phyloP scores from a whole-genome alignment of 1,284 basidiomycete species.

The Prillingera fragicola region DNA sequence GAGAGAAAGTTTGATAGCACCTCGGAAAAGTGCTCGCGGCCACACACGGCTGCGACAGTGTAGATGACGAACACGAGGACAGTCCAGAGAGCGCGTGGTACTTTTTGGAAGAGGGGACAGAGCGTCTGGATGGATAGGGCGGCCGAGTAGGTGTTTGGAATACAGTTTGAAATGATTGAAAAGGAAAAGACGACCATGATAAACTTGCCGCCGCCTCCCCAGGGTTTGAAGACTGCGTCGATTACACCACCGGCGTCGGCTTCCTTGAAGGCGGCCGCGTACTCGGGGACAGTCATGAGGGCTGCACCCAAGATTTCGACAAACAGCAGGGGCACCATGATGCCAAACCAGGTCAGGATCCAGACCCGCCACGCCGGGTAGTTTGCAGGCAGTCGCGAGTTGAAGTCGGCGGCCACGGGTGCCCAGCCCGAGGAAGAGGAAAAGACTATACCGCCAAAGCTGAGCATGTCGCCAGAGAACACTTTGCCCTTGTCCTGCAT shows the following conservation, averaged over 20 bases:
- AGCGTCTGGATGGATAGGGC: conserved; percentile 58
- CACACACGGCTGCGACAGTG: conserved; percentile 59
- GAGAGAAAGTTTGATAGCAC: conserved; percentile 55
- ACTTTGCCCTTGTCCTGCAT: conserved; percentile 52
- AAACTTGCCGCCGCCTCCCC: conserved; percentile 50
- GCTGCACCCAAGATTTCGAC: conserved; percentile 54
- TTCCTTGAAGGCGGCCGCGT: conserved; percentile 52
- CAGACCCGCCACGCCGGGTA: conserved; percentile 54
- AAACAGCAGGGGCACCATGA: conserved; percentile 55
- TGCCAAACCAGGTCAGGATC: conserved; percentile 55
- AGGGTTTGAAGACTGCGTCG: conserved; percentile 31
- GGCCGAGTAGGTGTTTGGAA: conserved; percentile 58
- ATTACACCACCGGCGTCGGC: conserved; percentile 53
- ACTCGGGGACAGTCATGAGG: conserved; percentile 56
- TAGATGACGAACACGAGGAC: conserved; percentile 55
- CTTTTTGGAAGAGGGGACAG: conserved; percentile 54
- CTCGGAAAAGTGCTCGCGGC: conserved; percentile 58
- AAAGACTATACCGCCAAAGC: conserved; percentile 59
- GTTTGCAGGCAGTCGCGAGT: conserved; percentile 53
- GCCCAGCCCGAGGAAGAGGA: conserved; percentile 53
- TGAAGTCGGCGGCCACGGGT: conserved; percentile 51
- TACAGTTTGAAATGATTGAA: conserved; percentile 58
- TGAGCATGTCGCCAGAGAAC: conserved; percentile 50
- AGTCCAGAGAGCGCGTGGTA: conserved; percentile 61
- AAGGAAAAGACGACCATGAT: conserved; percentile 58